Base-by-base conservation (phyloP, 2,329 filamentous ascomycete genomes). In the Thelonectria rubi region DNA sequence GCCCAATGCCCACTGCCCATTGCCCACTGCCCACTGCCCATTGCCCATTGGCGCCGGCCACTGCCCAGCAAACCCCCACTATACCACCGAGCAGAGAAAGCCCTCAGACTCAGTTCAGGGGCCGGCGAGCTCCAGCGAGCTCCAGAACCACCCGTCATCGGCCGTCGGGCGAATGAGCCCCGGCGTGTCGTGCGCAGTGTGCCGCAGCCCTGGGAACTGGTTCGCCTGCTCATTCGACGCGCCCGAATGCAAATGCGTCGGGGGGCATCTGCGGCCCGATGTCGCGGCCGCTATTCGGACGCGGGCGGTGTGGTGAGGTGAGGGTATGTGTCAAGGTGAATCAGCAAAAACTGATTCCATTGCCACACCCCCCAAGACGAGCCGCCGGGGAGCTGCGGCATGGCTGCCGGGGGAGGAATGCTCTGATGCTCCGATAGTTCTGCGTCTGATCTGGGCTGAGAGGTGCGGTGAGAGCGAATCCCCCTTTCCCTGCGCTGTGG, bases 81-180 rank as follows among this genome's bases (percentile, higher is more conserved):
- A 69, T 71, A 71, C 48, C 69, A 71, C 69, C 69, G 69, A 71
- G 58, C 52, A 61, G 54, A 55, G 24, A 53, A 47, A 30, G 12
- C 52, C 39, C 58, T 68, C 65, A 69, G 63, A n/a, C n/a, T 15
- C 18, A 20, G 45, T 42, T 32, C 64, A 66, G 5, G 69, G 59
- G 65, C 61, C 65, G 65, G 62, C 11, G 32, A 65, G 66, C 67
- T 69, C 57, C 55, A 61, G 26, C 66, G 56, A 65, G 47, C 68
- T 71, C 60, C 32, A 68, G 68, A 71, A 68, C 55, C 60, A 46
- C 40, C 40, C 40, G 15, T 46, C 11, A 24, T 17, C 39, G 40
- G 39, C 26, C 47, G 26, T 40, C 42, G 49, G 20, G 32, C 37
- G 37, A 52, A 11, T 40, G 49, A 52, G 49, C 18, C 17, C 39